Evolutionary conservation across 2,329 filamentous ascomycete genomes (phyloP), one percentile per base, ranked within the genome.

Genomic region (Pyrenochaeta sp.): DNA sequence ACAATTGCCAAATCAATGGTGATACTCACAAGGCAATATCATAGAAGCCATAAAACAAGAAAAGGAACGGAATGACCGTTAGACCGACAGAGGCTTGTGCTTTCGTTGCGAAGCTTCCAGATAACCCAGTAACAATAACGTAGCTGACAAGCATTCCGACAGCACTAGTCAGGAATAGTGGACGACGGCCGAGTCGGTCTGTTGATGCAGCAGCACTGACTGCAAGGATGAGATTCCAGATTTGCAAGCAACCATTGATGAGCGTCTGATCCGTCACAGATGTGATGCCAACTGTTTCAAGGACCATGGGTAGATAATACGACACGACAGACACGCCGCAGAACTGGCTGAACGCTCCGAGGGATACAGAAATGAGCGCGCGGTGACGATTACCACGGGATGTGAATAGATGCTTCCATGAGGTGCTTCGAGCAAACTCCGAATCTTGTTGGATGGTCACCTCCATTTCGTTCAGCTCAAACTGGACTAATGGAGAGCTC

Each of bases 141-240:
- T 74, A 78, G 0, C 64, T 60, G 6, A 17, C 24, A 4, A 42
- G 31, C 39, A 42, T 42, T 11, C 27, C 34, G 8, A 6, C 15
- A 15, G 30, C 20, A 65, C 71, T 72, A 17, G 66, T 46, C 6
- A 77, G 57, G 61, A 74, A 78, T 2, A 78, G 65, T 14, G 65
- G 63, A 5, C 75, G 68, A 2, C 76, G 72, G 4, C 75, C 73
- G n/a, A 70, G 55, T 22, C 63, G 63, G 45, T 77, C 72, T 8
- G 72, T 69, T 11, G 68, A 63, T 17, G 74, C 64, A 35, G 71
- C 72, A 18, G 69, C 71, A 3, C 48, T 44, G 9, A 69, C 45
- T 11, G 74, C 64, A 27, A 71, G 43, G 2, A 51, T 13, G 3
- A 72, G 54, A 41, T 73, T 75, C 64, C 70, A 72, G 34, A 76